Percentiles rank a stretch among this genome's conserved stretches.
Evolutionary conservation across 306 rosid genomes (phyloP).

Genomic region (Cicer pinnatifidum): DNA sequence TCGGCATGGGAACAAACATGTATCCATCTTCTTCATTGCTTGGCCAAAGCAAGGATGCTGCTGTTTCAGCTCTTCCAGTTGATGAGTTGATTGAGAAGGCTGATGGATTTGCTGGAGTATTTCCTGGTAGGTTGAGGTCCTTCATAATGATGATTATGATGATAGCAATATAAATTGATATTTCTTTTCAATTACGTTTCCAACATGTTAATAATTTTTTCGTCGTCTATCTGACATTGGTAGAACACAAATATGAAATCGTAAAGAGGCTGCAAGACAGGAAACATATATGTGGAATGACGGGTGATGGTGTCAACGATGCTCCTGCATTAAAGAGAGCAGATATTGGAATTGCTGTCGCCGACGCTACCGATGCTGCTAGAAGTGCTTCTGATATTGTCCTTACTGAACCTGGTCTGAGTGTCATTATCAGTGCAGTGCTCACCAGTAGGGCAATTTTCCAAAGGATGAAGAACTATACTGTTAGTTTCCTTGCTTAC

Average conservation of each 20-base stretch:
- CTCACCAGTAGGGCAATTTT: constrained; percentile 98
- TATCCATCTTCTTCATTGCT: constrained; percentile 96
- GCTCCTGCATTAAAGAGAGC: constrained; percentile 98
- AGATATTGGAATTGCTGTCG: constrained; percentile 98
- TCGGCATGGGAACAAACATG: constrained; percentile 99
- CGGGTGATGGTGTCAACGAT: constrained; percentile 98
- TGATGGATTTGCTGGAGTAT: constrained; percentile 99
- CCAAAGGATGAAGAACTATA: constrained; percentile 98
- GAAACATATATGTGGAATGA: constrained; percentile 99
- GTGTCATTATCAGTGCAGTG: constrained; percentile 97
- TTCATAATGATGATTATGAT: constrained; percentile 14
- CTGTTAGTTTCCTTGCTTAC: constrained; percentile 61
- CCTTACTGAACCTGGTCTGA: constrained; percentile 97
- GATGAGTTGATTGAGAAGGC: constrained; percentile 99
- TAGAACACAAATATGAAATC: constrained; percentile 98
- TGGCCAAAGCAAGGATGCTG: constrained; percentile 83
- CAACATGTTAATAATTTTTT: constrained; percentile 37
- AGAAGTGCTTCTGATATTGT: constrained; percentile 96
- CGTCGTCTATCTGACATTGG: constrained; percentile 41
- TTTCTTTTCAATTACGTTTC: not conserved
- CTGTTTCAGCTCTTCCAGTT: constrained; percentile 78
- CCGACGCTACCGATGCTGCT: constrained; percentile 99
- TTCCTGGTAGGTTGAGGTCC: constrained; percentile 73
- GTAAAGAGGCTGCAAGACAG: constrained; percentile 92
- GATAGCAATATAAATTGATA: constrained; percentile 13